phyloP scores from a whole-genome alignment of 208 protist species.

The Leptomonas seymouri region DNA sequence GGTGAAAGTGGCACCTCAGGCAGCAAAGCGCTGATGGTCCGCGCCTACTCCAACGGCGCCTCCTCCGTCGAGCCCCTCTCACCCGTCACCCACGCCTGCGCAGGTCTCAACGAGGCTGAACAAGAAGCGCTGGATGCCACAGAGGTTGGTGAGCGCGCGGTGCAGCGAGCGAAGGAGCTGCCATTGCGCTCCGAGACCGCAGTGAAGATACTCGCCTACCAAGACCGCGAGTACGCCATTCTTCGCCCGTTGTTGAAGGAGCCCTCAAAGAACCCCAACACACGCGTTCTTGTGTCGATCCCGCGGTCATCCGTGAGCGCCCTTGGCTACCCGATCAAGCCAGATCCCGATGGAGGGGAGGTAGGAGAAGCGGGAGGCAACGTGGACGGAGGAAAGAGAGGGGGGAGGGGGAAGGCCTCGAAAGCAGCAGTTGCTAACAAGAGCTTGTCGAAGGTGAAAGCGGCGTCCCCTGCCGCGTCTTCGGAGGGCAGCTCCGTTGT shows the following conservation, averaged over 20 bases:
- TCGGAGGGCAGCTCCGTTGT: slow-evolving; percentile 20
- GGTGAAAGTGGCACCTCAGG: neutral
- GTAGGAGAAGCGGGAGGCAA: neutral
- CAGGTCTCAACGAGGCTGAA: slow-evolving; percentile 11
- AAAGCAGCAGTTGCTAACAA: neutral
- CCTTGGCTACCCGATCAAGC: slow-evolving; percentile 33
- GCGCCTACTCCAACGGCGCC: slow-evolving; percentile 8
- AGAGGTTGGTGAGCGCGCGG: slow-evolving; percentile 28
- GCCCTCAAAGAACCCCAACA: slow-evolving; percentile 68
- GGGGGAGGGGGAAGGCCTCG: neutral
- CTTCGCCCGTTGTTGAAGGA: slow-evolving; percentile 80
- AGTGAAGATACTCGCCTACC: slow-evolving; percentile 80
- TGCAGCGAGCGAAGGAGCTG: slow-evolving; percentile 35
- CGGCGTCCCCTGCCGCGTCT: slow-evolving; percentile 4
- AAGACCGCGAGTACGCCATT: slow-evolving; percentile 78
- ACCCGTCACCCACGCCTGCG: neutral
- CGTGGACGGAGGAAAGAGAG: neutral
- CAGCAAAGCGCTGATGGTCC: slow-evolving; percentile 9
- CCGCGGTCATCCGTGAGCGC: slow-evolving; percentile 29
- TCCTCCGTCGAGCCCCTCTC: slow-evolving; percentile 5
- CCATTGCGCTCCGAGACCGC: slow-evolving; percentile 56
- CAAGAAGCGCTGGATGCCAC: slow-evolving; percentile 19
- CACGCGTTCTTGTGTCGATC: slow-evolving; percentile 60
- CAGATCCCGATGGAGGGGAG: slow-evolving; percentile 14
- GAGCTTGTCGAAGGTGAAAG: slow-evolving; percentile 4